phyloP scores from a whole-genome alignment of 495 filamentous ascomycete species.

The Filosporella fistucella region DNA sequence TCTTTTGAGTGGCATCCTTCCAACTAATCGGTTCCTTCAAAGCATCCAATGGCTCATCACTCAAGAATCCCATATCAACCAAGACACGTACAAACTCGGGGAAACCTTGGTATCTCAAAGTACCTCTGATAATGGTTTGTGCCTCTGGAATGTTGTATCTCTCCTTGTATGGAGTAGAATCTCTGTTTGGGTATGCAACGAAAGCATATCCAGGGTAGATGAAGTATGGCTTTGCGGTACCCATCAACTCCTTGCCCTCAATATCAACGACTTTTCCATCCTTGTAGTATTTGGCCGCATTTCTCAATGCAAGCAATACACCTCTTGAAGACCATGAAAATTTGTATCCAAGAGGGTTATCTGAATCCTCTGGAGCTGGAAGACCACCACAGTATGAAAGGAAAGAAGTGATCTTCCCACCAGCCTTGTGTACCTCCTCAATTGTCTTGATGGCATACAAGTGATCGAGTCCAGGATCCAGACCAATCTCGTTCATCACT shows the following conservation, averaged over 20 bases:
- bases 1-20: slow-evolving; percentile 76
- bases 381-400: slow-evolving; percentile 87
- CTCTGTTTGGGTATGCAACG: slow-evolving; percentile 83
- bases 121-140: slow-evolving; percentile 66
- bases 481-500: slow-evolving; percentile 96
- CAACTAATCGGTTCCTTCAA: slow-evolving; percentile 63
- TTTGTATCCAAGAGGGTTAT: slow-evolving; percentile 95
- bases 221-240: slow-evolving; percentile 79
- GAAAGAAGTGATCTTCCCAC: slow-evolving; percentile 83
- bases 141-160: slow-evolving; percentile 89
- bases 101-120: slow-evolving; percentile 81
- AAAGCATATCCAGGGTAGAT: slow-evolving; percentile 83
- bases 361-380: slow-evolving; percentile 74
- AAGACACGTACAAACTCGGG: slow-evolving; percentile 80
- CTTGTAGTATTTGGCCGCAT: slow-evolving; percentile 79
- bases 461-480: slow-evolving; percentile 59
- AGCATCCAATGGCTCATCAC: slow-evolving; percentile 54
- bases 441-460: slow-evolving; percentile 90
- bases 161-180: slow-evolving; percentile 81
- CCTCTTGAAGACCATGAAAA: slow-evolving; percentile 87
- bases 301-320: slow-evolving; percentile 79
- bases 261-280: slow-evolving; percentile 68
- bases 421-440: slow-evolving; percentile 41
- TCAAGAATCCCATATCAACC: slow-evolving; percentile 83
- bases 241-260: slow-evolving; percentile 71